These are phyloP conservation scores for Trifolium pratense DNA, from an alignment of 306 rosid species.

Conservation along the genomic window DNA sequence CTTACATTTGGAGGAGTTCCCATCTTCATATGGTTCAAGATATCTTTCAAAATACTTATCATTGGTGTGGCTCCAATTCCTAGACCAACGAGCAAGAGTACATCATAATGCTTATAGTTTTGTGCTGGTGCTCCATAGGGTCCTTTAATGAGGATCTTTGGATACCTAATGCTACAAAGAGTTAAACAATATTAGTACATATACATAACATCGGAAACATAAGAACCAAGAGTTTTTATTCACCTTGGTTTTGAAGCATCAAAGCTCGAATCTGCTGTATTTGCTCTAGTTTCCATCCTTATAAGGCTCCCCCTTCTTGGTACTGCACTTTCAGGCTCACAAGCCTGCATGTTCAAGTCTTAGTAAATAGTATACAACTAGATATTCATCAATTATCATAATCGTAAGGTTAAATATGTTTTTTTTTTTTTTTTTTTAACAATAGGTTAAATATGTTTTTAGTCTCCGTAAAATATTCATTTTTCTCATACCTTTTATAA, in stretches of 20 bases:
- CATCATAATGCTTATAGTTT: constrained; percentile 72
- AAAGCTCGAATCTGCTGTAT: constrained; percentile 36
- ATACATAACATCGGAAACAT: constrained; percentile 14
- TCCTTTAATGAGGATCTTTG: constrained; percentile 80
- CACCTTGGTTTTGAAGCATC: constrained; percentile 53
- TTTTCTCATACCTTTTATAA: neutral
- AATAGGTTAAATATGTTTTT: no score
- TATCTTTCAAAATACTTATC: constrained; percentile 86
- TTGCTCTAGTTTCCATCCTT: constrained; percentile 69
- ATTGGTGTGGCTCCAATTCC: constrained; percentile 98
- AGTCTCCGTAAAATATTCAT: neutral
- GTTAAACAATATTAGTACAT: constrained; percentile 6
- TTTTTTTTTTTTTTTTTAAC: no score
- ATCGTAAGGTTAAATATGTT: neutral
- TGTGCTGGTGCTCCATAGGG: constrained; percentile 98
- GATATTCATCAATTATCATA: constrained; percentile 14
- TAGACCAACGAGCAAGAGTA: constrained; percentile 81
- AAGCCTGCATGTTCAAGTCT: constrained; percentile 62
- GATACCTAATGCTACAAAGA: constrained; percentile 53
- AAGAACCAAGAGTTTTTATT: constrained; percentile 27
- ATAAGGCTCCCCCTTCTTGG: constrained; percentile 60
- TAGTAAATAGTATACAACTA: constrained; percentile 14
- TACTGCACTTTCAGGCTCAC: constrained; percentile 54
- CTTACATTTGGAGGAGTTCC: constrained; percentile 48
- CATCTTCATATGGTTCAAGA: constrained; percentile 61